Base-by-base conservation (phyloP, 768 basidiomycete species). In the Candolleomyces aberdarensis region DNA sequence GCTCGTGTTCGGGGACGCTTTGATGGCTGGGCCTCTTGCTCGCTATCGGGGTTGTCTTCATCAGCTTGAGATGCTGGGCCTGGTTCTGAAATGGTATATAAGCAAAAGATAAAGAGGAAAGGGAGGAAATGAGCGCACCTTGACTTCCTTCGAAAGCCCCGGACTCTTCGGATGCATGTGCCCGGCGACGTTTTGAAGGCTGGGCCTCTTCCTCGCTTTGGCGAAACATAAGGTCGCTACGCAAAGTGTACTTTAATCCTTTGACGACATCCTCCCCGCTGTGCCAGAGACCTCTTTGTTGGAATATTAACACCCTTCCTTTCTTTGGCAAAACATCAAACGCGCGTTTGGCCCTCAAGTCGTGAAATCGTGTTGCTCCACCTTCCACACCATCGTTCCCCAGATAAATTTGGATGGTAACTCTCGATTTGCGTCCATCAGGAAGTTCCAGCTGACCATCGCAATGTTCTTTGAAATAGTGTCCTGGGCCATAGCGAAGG, bases 331-430 rank as follows among this genome's bases (percentile, higher is more conserved):
- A 72, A 9, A 81, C 74, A 55, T 83, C 80, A 13, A 78, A 13
- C 43, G 69, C 74, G 19, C 17, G 14, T 17, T 68, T 63, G 10
- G 66, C 66, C 14, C 70, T 67, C 29, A 65, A 62, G 11, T 69
- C 66, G 58, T 67, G 70, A 39, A 81, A 75, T 43, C 79, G 68
- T 5, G 80, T 83, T 2, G 78, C 74, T 9, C 80, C 80, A 7
- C 78, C 79, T 46, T 70, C 62, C 2, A 79, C 58, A 3, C 61
- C 73, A 3, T 73, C 71, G 17, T 75, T 75, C 39, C 77, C 80
- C 7, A 83, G 74, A 56, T 82, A 81, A 8, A 82, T 69, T 58
- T 80, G 79, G 17, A 81, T 51, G 1, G 80, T 83, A 2, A 78
- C 75, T 14, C 74, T 71, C 0, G 76, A 74, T 39, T 70, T 71